phyloP scores from a whole-genome alignment of 441 rosid genomes.

The Manihot esculenta region DNA sequence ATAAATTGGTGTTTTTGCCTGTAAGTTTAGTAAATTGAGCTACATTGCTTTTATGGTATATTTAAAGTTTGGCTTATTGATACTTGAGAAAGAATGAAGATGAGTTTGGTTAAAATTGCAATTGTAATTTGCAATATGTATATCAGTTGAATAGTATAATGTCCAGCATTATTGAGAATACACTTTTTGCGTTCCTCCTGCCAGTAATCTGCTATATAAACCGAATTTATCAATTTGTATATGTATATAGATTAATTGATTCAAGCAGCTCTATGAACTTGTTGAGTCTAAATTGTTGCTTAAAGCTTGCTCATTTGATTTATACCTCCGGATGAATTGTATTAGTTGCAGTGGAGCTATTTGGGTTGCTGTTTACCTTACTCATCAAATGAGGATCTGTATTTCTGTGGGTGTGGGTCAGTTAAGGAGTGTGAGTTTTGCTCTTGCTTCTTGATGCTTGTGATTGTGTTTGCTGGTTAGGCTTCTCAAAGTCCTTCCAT shows the following conservation, averaged over 20 bases:
- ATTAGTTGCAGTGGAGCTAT: not conserved
- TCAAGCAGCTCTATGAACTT: not conserved
- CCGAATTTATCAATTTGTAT: not conserved
- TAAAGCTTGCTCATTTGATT: not conserved
- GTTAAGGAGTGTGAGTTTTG: not conserved
- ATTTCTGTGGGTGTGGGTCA: not conserved
- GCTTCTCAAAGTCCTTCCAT: not conserved
- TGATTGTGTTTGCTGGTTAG: not conserved
- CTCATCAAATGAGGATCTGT: not conserved
- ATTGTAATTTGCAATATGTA: not conserved
- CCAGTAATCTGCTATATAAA: not conserved
- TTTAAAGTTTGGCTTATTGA: not conserved
- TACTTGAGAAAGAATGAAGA: not conserved
- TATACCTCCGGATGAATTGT: not conserved
- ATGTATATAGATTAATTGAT: not conserved
- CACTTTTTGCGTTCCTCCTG: not conserved
- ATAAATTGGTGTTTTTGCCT: not conserved
- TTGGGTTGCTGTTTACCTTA: not conserved
- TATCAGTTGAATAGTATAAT: not conserved
- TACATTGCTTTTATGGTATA: not conserved
- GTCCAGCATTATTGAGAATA: not conserved
- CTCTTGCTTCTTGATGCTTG: no score
- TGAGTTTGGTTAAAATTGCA: slow-evolving; percentile 1
- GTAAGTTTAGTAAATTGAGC: not conserved
- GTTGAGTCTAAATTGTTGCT: no score